phyloP scores from a whole-genome alignment of 164 flowering plant species.

The Tetrastigma voinierianum region DNA sequence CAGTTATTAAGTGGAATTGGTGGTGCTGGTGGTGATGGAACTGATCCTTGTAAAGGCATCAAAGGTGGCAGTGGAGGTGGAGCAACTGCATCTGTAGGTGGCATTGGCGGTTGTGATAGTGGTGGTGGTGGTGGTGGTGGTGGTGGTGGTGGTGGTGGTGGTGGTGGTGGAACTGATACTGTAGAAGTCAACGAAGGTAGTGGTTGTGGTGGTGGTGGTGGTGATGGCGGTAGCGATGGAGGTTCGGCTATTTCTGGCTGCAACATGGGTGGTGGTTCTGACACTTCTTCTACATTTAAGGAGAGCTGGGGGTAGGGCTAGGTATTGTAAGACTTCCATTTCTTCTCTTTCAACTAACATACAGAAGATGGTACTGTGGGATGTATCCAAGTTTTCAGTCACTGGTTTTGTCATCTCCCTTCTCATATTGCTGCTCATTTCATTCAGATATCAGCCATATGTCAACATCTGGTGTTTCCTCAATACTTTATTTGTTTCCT shows the following conservation, averaged over 20 bases:
- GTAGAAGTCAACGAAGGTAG: constrained; percentile 8
- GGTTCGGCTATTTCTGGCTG: constrained; percentile 7
- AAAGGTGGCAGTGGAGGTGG: constrained; percentile 29
- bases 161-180: constrained; percentile 7
- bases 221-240: constrained; percentile 25
- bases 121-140: no score
- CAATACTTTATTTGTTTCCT: no score
- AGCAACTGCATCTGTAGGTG: no score
- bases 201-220: constrained; percentile 27
- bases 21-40: constrained; percentile 3
- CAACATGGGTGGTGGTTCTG: background rate
- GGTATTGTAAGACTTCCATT: no score
- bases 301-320: background rate
- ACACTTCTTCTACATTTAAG: no score
- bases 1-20: background rate
- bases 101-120: no score
- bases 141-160: constrained; percentile 13
- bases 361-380: background rate
- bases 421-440: no score
- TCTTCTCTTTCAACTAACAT: background rate
- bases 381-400: background rate
- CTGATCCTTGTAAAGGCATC: background rate
- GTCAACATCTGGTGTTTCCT: constrained; percentile 9
- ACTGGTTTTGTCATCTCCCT: background rate
- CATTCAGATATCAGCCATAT: constrained; percentile 5